phyloP scores from a whole-genome alignment of 1,284 basidiomycete species.

The Cutaneotrichosporon cavernicola region DNA sequence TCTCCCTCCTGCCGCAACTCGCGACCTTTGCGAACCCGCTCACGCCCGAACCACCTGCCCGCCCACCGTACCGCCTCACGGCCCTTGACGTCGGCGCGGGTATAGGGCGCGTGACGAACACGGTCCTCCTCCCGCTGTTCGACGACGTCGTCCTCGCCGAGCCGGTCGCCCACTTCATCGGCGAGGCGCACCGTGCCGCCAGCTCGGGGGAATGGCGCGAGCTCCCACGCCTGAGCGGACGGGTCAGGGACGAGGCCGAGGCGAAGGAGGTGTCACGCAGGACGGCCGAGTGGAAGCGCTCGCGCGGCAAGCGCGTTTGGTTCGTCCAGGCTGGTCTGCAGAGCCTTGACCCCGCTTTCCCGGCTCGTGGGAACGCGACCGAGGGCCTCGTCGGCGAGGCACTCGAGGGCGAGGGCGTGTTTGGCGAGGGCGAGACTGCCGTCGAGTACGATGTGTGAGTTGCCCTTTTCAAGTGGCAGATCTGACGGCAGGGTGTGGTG shows the following conservation, averaged over 20 bases:
- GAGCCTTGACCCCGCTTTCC: conserved; percentile 65
- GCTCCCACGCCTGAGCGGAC: conserved; percentile 30
- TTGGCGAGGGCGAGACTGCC: conserved; percentile 37
- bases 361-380: conserved; percentile 46
- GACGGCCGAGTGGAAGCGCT: conserved; percentile 25
- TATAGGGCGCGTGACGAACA: conserved; percentile 82
- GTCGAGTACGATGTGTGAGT: conserved; percentile 51
- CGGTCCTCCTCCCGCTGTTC: conserved; percentile 79
- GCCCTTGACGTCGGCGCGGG: conserved; percentile 85
- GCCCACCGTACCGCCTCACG: conserved; percentile 58
- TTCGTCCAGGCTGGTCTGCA: conserved; percentile 76
- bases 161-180: conserved; percentile 74
- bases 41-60: conserved; percentile 29
- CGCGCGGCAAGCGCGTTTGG: conserved; percentile 68
- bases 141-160: conserved; percentile 83
- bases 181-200: conserved; percentile 63
- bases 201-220: conserved; percentile 63
- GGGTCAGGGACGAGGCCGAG: conserved; percentile 27
- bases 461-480: conserved; percentile 36
- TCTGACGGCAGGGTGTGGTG: conserved; percentile 73
- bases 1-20: conserved; percentile 74
- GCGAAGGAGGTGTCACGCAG: conserved; percentile 26
- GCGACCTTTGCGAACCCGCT: conserved; percentile 70
- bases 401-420: conserved; percentile 31
- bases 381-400: conserved; percentile 43